Conservation (phyloP, 148 eudicot species). For the Nepenthes mirabilis region DNA sequence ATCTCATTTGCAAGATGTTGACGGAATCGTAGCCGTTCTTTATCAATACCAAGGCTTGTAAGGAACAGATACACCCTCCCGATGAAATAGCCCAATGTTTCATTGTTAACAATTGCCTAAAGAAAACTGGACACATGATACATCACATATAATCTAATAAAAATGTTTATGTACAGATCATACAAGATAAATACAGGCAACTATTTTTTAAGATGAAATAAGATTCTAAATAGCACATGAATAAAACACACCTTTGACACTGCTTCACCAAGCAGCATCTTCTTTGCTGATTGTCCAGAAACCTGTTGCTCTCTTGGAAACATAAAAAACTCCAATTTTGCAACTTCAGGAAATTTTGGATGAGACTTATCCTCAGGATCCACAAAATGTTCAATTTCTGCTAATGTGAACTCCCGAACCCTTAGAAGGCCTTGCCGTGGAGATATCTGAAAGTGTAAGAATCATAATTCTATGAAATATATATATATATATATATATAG, state of each 20-base stretch:
- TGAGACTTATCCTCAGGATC: slow-evolving; percentile 92
- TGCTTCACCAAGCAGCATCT: slow-evolving; percentile 51
- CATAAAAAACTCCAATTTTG: slow-evolving; percentile 68
- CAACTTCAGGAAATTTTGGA: slow-evolving; percentile 74
- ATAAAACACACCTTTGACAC: slow-evolving; percentile 55
- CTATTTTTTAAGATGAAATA: too few species aligned
- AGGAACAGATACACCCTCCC: slow-evolving; percentile 86
- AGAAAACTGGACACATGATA: neutral
- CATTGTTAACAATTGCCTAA: slow-evolving; percentile 85
- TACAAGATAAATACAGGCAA: neutral
- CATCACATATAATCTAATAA: neutral
- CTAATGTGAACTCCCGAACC: slow-evolving; percentile 92
- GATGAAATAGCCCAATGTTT: slow-evolving; percentile 85
- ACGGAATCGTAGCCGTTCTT: slow-evolving; percentile 68
- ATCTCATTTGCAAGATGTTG: slow-evolving; percentile 98
- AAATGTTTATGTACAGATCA: neutral
- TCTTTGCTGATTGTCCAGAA: slow-evolving; percentile 66
- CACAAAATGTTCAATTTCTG: slow-evolving; percentile 96
- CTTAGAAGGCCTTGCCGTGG: slow-evolving; percentile 95
- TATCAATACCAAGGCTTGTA: slow-evolving; percentile 78
- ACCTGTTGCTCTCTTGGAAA: slow-evolving; percentile 94
- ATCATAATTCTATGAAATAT: neutral
- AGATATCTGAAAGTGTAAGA: slow-evolving; percentile 56
- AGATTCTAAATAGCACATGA: neutral
- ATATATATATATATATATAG: too few species aligned